Conservation (phyloP, 2,329 filamentous ascomycete genomes). For the Blastomyces emzantsi region DNA sequence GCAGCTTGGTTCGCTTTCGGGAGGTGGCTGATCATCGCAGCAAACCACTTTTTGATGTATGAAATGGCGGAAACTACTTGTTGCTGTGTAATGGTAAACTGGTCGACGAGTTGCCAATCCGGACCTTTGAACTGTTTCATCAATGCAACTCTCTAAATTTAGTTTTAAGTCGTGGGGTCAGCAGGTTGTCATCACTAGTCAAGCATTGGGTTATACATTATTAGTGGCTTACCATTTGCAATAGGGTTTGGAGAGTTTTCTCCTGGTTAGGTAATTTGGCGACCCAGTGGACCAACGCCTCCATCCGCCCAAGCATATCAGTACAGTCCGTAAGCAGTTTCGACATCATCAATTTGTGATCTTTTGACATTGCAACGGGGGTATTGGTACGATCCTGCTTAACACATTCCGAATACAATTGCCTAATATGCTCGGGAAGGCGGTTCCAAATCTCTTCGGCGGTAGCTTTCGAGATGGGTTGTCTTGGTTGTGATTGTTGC, state of each 20-base stretch:
- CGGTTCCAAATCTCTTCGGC: conserved; percentile 34
- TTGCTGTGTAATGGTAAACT: conserved; percentile 37
- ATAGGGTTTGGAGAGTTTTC: conserved; percentile 28
- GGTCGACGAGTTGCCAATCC: conserved; percentile 37
- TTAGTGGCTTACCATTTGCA: conserved; percentile 30
- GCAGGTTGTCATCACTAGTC: background rate
- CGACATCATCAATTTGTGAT: conserved; percentile 32
- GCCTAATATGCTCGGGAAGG: conserved; percentile 31
- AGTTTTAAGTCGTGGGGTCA: background rate
- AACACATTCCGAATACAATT: conserved; percentile 32
- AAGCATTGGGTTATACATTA: background rate
- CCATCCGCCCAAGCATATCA: conserved; percentile 37
- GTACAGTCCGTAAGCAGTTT: conserved; percentile 34
- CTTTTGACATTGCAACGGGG: conserved; percentile 30
- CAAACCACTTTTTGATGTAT: conserved; percentile 36
- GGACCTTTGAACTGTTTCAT: conserved; percentile 38
- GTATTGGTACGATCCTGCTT: conserved; percentile 25
- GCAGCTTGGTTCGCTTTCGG: conserved; percentile 16
- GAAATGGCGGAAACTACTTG: conserved; percentile 30
- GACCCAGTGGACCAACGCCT: conserved; percentile 34
- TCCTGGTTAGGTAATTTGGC: conserved; percentile 34
- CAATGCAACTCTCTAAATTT: conserved; percentile 34
- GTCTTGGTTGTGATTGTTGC: conserved; percentile 28
- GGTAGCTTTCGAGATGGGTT: conserved; percentile 25
- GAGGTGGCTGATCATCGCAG: conserved; percentile 28